Evolutionary conservation across 148 eudicot species (phyloP).

Genomic region (Cornus controversa): DNA sequence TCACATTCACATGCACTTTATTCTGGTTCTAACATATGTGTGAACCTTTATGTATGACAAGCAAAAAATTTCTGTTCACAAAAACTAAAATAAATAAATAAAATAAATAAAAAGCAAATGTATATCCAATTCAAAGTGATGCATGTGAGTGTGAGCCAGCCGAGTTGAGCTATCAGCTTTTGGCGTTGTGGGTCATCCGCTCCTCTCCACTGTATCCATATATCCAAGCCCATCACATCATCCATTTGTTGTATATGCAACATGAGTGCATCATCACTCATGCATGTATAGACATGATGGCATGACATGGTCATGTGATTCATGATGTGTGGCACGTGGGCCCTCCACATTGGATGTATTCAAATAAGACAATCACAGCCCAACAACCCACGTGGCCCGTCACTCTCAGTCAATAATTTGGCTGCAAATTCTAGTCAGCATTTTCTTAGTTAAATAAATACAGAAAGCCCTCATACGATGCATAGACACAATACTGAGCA

Average conservation of each 20-base stretch:
- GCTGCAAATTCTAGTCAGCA: neutral
- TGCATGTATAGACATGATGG: neutral
- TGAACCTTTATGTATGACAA: too few species aligned
- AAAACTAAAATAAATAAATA: too few species aligned
- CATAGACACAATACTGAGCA: too few species aligned
- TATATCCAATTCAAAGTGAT: too few species aligned
- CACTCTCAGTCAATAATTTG: neutral
- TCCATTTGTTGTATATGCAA: too few species aligned
- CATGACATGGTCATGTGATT: neutral
- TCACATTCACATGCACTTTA: too few species aligned
- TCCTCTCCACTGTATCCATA: neutral
- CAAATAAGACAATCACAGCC: neutral
- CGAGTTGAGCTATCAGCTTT: neutral
- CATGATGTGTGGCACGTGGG: neutral
- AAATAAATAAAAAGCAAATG: too few species aligned
- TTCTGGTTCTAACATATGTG: too few species aligned
- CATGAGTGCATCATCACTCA: neutral
- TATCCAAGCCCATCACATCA: neutral
- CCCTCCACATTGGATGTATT: neutral
- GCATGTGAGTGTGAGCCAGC: neutral
- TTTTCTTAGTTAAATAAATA: too few species aligned
- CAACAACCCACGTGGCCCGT: neutral
- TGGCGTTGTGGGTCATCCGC: neutral
- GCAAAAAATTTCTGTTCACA: too few species aligned
- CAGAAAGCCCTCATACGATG: too few species aligned